Percentiles rank a stretch among this genome's conserved stretches.
Conservation (phyloP, 2,329 filamentous ascomycete genomes). For the Penicillium polonicum region DNA sequence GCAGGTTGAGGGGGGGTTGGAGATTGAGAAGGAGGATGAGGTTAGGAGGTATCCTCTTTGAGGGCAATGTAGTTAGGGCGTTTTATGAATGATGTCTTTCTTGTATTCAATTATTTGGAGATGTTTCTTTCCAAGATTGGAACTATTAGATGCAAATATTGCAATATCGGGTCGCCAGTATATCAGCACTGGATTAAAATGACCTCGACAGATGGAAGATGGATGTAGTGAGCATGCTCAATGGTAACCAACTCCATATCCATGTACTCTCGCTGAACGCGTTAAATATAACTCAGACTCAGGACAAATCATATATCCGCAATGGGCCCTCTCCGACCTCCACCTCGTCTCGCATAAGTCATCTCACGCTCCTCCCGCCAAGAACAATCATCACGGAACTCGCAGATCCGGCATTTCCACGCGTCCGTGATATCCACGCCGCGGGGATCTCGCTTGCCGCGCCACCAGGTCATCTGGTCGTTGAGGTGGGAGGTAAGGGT, state of each 20-base stretch:
- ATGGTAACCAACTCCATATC: not conserved
- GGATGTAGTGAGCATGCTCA: not conserved
- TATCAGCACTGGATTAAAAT: not conserved
- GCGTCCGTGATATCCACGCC: constrained; percentile 82
- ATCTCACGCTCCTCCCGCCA: constrained; percentile 73
- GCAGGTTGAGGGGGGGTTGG: constrained; percentile 67
- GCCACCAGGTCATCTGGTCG: constrained; percentile 83
- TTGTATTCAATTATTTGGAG: not conserved
- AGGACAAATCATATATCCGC: constrained; percentile 10
- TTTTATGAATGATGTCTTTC: not conserved
- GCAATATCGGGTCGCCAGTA: not conserved
- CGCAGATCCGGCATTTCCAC: constrained; percentile 82
- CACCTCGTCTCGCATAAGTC: constrained; percentile 46
- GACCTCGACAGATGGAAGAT: not conserved
- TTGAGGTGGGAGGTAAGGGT: constrained; percentile 65
- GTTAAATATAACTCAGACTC: not conserved
- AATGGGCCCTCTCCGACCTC: constrained; percentile 20
- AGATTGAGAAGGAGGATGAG: constrained; percentile 61
- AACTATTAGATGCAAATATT: not conserved
- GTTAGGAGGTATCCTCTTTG: constrained; percentile 61
- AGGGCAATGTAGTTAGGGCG: not conserved
- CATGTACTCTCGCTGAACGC: not conserved
- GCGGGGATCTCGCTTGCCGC: constrained; percentile 66
- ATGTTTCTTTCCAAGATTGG: not conserved
- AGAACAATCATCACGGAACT: constrained; percentile 74